phyloP scores from a whole-genome alignment of 257 asterid species.

The Nicotiana tabacum region DNA sequence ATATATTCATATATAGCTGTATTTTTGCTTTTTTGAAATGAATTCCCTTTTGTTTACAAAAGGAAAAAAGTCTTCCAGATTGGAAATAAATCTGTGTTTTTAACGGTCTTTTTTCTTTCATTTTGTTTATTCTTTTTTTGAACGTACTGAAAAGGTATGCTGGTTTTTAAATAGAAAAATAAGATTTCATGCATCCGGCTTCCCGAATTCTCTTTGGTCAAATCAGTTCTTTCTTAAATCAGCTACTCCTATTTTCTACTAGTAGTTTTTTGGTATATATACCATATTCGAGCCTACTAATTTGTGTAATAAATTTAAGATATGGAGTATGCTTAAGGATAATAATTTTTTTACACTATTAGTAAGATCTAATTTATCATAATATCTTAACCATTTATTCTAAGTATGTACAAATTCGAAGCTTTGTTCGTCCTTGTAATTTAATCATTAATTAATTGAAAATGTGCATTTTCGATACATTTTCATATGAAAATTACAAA shows the following conservation, averaged over 20 bases:
- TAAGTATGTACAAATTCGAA: neutral
- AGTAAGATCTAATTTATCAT: neutral
- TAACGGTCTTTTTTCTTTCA: neutral
- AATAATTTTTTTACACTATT: neutral
- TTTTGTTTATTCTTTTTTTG: neutral
- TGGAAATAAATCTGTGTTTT: neutral
- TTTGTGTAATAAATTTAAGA: neutral
- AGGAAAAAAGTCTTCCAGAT: neutral
- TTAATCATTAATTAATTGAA: too few relatives aligned
- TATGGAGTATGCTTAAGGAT: neutral
- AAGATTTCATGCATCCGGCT: neutral
- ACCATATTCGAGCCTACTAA: neutral
- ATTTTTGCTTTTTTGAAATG: neutral
- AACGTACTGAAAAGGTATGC: neutral
- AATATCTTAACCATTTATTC: neutral
- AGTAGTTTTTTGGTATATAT: too few relatives aligned
- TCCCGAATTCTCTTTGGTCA: neutral
- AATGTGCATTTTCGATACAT: too few relatives aligned
- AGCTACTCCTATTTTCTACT: too few relatives aligned
- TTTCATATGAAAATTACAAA: too few relatives aligned
- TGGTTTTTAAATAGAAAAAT: neutral
- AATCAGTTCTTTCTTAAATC: neutral
- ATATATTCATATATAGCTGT: slow-evolving; percentile 2
- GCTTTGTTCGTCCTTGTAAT: neutral
- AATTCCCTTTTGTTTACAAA: neutral